A percentile compares a stretch with the other conserved stretches of the same genome.
These are phyloP conservation scores for Rhipidocladum racemiflorum DNA, from an alignment of 176 grass and related monocot genomes.

Conservation along the genomic window DNA sequence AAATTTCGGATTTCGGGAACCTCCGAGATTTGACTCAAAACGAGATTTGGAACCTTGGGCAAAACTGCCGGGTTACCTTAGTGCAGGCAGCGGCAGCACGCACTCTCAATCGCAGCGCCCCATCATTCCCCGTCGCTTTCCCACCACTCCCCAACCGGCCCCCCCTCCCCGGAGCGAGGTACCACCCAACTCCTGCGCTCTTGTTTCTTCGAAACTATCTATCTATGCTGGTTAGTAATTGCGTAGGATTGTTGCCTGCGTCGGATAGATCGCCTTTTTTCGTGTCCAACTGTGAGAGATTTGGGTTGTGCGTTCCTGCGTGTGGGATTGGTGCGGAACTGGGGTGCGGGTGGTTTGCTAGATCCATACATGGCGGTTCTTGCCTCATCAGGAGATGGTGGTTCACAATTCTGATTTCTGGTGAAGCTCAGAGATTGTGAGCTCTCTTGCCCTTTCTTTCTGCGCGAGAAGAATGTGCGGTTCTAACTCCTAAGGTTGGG, in stretches of 20 bases:
- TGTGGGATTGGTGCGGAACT: background rate
- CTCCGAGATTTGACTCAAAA: no score
- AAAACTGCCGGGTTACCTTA: background rate
- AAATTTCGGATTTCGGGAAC: no score
- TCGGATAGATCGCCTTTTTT: background rate
- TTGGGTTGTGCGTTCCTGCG: background rate
- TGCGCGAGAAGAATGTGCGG: background rate
- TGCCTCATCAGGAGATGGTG: background rate
- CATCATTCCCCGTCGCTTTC: background rate
- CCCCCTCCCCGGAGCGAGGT: constrained; percentile 22
- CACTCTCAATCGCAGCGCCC: background rate
- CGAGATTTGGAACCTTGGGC: no score
- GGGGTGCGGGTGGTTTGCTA: background rate
- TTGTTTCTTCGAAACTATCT: background rate
- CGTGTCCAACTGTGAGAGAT: background rate
- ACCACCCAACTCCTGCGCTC: background rate
- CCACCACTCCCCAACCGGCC: background rate
- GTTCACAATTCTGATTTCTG: background rate
- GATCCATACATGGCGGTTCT: no score
- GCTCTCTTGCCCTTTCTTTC: background rate
- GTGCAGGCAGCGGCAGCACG: background rate
- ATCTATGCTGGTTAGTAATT: background rate
- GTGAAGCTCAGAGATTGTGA: background rate
- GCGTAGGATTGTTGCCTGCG: background rate
- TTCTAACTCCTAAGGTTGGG: background rate